Evolutionary conservation across 2,329 filamentous ascomycete species (phyloP).

Genomic region (Sporothrix pallida): DNA sequence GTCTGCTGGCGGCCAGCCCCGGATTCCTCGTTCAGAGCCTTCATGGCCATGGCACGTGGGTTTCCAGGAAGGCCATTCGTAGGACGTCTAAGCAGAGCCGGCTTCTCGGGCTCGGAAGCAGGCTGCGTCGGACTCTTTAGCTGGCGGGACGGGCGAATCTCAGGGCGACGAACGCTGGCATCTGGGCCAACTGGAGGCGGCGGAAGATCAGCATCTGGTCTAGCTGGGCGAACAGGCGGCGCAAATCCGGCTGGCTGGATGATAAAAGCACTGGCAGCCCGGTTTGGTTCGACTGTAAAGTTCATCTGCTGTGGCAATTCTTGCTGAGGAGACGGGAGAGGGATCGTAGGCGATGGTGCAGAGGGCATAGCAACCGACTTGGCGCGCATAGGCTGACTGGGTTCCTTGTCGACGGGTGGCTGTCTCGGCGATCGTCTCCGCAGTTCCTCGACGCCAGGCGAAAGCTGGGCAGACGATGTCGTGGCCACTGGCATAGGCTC

Average conservation of each 20-base stretch:
- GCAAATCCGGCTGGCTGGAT: conserved; percentile 1
- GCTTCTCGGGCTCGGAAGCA: conserved; percentile 46
- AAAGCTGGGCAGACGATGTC: conserved; percentile 57
- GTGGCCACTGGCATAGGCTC: conserved; percentile 46
- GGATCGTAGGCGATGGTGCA: conserved; percentile 26
- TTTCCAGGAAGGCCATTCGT: conserved; percentile 57
- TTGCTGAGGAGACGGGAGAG: conserved; percentile 27
- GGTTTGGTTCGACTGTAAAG: conserved; percentile 8
- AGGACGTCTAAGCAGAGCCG: conserved; percentile 52
- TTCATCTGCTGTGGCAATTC: background rate
- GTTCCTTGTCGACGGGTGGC: conserved; percentile 33
- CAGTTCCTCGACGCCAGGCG: conserved; percentile 57
- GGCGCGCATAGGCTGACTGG: background rate
- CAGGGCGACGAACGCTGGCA: conserved; percentile 17
- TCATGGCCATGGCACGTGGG: conserved; percentile 50
- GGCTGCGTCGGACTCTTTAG: conserved; percentile 44
- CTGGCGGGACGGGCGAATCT: conserved; percentile 45
- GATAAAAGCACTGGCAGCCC: conserved; percentile 1
- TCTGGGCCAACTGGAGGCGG: background rate
- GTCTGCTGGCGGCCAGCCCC: conserved; percentile 50
- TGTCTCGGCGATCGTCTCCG: conserved; percentile 59
- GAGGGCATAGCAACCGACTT: background rate
- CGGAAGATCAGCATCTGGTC: background rate
- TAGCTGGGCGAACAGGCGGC: background rate
- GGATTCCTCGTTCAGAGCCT: conserved; percentile 42